Evolutionary conservation across 495 filamentous ascomycete species (phyloP), one percentile per base, ranked within the genome.

Genomic region (Lindgomyces ingoldianus): DNA sequence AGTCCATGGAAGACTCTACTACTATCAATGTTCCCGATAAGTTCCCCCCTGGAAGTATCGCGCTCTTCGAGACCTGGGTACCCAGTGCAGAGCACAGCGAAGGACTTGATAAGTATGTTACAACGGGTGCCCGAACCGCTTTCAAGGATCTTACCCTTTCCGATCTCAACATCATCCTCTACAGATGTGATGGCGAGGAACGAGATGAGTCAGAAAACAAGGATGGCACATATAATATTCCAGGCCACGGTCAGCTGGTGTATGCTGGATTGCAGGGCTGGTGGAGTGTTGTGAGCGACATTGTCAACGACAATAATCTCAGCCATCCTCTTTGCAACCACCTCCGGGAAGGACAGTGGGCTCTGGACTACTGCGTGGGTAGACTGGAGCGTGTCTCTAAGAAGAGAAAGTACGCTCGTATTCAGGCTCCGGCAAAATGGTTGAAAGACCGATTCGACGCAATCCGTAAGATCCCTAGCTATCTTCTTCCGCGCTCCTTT

Each of bases 191-290:
- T 55, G 83, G 92, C 18, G 95, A 99, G 75, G 95, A 99, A 74
- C 83, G 84, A 47, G 93, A 95, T 62, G 84, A 81, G 0, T 96
- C 89, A 60, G 81, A 81, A 24, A 89, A 90, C 9, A 81, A 85
- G 60, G 90, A 98, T 77, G 95, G 95, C 0, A 86, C 87, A 0
- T 99, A 98, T 74, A 83, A 80, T 49, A 90, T 99, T 65, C 94
- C 95, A 10, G 85, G 86, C 0, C 78, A 89, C 69, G 95, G 93
- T 3, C 81, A 89, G 49, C 80, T 96, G 44, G 90, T 97, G 18
- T 99, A 99, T 75, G 93, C 95, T 59, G 95, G 95, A 47, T 82
- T 99, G 26, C 95, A 99, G 74, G 95, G 95, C 14, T 99, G 94
- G 94, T 97, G 93, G 94, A 97, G 91, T 73, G 80, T 96, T 6